A percentile compares a stretch with the other conserved stretches of the same genome.
Evolutionary conservation across 2,329 filamentous ascomycete species (phyloP).

Genomic region (Colletotrichum brevisporum): DNA sequence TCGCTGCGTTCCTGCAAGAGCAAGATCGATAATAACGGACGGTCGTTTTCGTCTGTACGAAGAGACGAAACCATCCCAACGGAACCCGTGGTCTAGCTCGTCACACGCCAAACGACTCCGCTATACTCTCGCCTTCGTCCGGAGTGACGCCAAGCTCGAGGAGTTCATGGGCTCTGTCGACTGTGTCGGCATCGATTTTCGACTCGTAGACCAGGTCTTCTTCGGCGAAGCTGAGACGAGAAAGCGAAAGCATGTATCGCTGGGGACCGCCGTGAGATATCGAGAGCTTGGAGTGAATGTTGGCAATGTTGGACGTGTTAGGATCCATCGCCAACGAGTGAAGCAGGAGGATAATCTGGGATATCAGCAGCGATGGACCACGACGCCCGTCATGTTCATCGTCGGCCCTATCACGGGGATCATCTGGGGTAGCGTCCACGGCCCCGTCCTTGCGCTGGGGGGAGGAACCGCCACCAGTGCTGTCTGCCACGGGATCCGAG

Average conservation of each 20-base stretch:
- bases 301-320: constrained; percentile 59
- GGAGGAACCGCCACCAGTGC: constrained; percentile 10
- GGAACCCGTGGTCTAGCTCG: too few species aligned
- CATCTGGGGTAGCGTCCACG: constrained; percentile 31
- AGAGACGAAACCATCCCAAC: neutral
- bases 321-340: constrained; percentile 67
- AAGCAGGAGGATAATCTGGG: constrained; percentile 63
- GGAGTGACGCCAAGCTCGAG: constrained; percentile 86
- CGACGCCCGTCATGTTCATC: constrained; percentile 32
- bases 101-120: constrained; percentile 57
- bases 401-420: constrained; percentile 23
- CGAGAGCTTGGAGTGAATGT: constrained; percentile 80
- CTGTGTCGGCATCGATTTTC: constrained; percentile 82
- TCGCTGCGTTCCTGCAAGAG: neutral
- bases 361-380: constrained; percentile 61
- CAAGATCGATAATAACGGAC: neutral
- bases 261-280: constrained; percentile 81
- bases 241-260: constrained; percentile 85
- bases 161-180: constrained; percentile 85
- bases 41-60: constrained; percentile 15
- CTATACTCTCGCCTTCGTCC: constrained; percentile 69
- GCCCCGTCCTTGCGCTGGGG: constrained; percentile 24
- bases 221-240: constrained; percentile 85
- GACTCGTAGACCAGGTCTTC: constrained; percentile 84
- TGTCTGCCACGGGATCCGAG: constrained; percentile 27